These are phyloP conservation scores for Russula griseocarnosa DNA, from an alignment of 768 basidiomycete species.

Conservation along the genomic window DNA sequence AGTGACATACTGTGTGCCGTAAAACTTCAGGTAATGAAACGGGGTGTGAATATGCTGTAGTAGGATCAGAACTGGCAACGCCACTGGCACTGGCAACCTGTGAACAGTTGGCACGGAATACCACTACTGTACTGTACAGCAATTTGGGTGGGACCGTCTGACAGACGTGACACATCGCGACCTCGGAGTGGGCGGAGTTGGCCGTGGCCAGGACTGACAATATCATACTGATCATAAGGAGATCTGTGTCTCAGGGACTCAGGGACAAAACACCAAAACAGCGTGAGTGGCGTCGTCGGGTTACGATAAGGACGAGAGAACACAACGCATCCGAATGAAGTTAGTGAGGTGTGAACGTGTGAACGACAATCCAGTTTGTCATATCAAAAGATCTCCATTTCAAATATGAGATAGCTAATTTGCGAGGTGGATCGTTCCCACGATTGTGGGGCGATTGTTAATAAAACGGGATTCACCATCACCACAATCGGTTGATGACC, in stretches of 20 bases:
- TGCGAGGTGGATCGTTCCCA: too few relatives aligned
- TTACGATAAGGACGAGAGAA: background rate
- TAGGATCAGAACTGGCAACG: background rate
- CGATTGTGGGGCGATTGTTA: too few relatives aligned
- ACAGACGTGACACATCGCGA: too few relatives aligned
- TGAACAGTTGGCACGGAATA: too few relatives aligned
- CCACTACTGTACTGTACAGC: too few relatives aligned
- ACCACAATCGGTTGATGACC: background rate
- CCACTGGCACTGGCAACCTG: too few relatives aligned
- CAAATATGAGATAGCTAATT: too few relatives aligned
- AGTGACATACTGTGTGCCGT: background rate
- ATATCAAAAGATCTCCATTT: too few relatives aligned
- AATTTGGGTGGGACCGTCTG: too few relatives aligned
- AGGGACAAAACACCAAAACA: background rate
- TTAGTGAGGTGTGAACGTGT: background rate
- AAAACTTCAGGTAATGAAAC: background rate
- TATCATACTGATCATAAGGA: background rate
- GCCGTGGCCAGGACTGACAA: background rate
- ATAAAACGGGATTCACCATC: too few relatives aligned
- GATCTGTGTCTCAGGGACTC: conserved; percentile 1
- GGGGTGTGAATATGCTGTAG: background rate
- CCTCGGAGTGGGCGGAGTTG: background rate
- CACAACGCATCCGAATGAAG: background rate
- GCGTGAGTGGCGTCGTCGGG: background rate
- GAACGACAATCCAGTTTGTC: background rate